phyloP scores from a whole-genome alignment of 495 filamentous ascomycete genomes.

The Amniculicola lignicola region DNA sequence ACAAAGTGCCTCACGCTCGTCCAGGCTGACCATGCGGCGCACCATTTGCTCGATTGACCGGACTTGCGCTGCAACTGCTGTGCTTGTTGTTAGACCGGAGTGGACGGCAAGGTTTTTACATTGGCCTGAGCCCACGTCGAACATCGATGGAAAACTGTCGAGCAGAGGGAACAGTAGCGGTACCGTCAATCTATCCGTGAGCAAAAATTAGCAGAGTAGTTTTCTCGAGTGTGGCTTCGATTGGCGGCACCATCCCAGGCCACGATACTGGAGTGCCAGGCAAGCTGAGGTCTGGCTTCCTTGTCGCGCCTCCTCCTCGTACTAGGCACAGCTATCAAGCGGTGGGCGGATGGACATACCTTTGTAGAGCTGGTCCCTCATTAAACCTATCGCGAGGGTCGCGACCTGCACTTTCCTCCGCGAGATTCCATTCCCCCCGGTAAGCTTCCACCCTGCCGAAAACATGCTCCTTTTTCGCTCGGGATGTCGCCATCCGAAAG shows the following conservation, averaged over 20 bases:
- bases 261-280: too few relatives aligned
- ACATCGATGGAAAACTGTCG: conserved; percentile 76
- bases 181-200: conserved; percentile 51
- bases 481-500: conserved; percentile 7
- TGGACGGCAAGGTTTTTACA: conserved; percentile 53
- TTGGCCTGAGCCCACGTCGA: conserved; percentile 44
- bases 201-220: conserved; percentile 6
- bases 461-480: conserved; percentile 26
- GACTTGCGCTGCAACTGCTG: conserved; percentile 65
- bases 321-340: background rate
- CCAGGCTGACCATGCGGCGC: conserved; percentile 57
- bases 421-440: conserved; percentile 33
- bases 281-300: too few relatives aligned
- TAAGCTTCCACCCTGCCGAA: conserved; percentile 35
- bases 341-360: conserved; percentile 17
- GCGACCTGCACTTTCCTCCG: conserved; percentile 15
- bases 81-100: conserved; percentile 69
- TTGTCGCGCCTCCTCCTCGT: too few relatives aligned
- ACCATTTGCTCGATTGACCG: conserved; percentile 62
- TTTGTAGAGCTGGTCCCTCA: conserved; percentile 29
- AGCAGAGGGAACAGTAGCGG: conserved; percentile 69
- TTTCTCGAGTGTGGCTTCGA: conserved; percentile 6
- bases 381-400: conserved; percentile 29
- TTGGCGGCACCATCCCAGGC: background rate
- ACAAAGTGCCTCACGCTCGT: conserved; percentile 75